Conservation (phyloP, 2,329 filamentous ascomycete genomes). For the Nakataea oryzae region DNA sequence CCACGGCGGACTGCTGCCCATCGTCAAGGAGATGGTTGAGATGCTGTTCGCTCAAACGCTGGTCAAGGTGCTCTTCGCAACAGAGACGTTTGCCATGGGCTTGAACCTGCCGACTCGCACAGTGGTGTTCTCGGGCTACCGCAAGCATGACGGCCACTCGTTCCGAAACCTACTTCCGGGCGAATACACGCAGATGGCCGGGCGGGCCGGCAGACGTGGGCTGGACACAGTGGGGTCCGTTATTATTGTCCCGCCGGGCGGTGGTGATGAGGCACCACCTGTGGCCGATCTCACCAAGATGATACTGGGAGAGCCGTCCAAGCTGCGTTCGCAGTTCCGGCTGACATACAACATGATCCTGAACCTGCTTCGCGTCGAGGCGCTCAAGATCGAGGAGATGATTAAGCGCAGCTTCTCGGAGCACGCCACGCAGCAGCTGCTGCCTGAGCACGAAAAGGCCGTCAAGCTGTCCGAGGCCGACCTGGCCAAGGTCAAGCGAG, state of each 20-base stretch:
- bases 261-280: constrained; percentile 77
- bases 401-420: constrained; percentile 99
- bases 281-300: constrained; percentile 77
- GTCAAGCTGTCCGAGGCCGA: constrained; percentile 88
- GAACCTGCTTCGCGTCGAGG: constrained; percentile 88
- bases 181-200: constrained; percentile 98
- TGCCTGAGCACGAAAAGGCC: constrained; percentile 92
- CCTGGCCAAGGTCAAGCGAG: constrained; percentile 79
- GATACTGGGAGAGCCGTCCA: constrained; percentile 92
- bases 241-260: constrained; percentile 78
- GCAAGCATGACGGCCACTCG: constrained; percentile 87
- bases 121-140: constrained; percentile 93
- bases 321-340: constrained; percentile 89
- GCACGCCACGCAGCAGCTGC: constrained; percentile 86
- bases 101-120: constrained; percentile 91
- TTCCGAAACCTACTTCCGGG: constrained; percentile 88
- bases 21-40: constrained; percentile 96
- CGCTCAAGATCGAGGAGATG: constrained; percentile 98
- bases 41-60: constrained; percentile 91
- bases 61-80: constrained; percentile 95
- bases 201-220: constrained; percentile 83
- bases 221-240: constrained; percentile 88
- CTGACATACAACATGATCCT: constrained; percentile 99
- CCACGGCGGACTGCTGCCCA: constrained; percentile 86
- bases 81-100: constrained; percentile 98